Conservation (phyloP, 164 flowering plant genomes). For the Vitis amurensis region DNA sequence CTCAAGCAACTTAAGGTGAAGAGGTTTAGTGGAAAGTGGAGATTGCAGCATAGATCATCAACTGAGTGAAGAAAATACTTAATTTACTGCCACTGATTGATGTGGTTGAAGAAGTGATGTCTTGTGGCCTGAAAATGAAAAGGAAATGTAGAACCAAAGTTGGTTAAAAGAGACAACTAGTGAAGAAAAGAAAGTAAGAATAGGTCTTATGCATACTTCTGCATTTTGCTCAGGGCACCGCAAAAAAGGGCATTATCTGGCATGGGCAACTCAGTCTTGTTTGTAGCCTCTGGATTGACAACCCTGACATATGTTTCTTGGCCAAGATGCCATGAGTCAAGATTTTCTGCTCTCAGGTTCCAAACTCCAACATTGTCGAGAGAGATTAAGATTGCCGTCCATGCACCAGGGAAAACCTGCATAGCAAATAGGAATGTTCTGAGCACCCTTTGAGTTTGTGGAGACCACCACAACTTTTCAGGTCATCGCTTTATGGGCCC, state of each 20-base stretch:
- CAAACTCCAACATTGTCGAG: conserved; percentile 93
- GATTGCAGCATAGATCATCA: conserved; percentile 32
- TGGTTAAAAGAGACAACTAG: neutral
- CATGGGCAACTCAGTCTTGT: conserved; percentile 70
- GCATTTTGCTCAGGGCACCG: conserved; percentile 59
- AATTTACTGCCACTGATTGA: conserved; percentile 12
- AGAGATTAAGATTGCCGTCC: conserved; percentile 85
- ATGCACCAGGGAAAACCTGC: conserved; percentile 94
- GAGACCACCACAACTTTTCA: no score
- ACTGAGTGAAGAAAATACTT: conserved; percentile 21
- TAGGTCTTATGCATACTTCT: conserved; percentile 53
- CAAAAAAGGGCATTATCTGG: conserved; percentile 86
- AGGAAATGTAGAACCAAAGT: conserved; percentile 1
- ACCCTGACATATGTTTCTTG: conserved; percentile 83
- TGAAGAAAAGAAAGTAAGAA: neutral
- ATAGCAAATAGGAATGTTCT: neutral
- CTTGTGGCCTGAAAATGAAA: conserved; percentile 52
- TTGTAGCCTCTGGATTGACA: conserved; percentile 75
- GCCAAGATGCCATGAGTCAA: conserved; percentile 91
- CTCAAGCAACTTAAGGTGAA: conserved; percentile 8
- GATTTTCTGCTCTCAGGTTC: conserved; percentile 89
- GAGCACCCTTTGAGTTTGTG: no score
- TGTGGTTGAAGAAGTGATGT: conserved; percentile 40
- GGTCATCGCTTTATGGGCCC: no score
- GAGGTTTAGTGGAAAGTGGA: conserved; percentile 27